These are phyloP conservation scores for Sphaerulina vaccinii DNA, from an alignment of 2,329 filamentous ascomycete species.

Conservation along the genomic window DNA sequence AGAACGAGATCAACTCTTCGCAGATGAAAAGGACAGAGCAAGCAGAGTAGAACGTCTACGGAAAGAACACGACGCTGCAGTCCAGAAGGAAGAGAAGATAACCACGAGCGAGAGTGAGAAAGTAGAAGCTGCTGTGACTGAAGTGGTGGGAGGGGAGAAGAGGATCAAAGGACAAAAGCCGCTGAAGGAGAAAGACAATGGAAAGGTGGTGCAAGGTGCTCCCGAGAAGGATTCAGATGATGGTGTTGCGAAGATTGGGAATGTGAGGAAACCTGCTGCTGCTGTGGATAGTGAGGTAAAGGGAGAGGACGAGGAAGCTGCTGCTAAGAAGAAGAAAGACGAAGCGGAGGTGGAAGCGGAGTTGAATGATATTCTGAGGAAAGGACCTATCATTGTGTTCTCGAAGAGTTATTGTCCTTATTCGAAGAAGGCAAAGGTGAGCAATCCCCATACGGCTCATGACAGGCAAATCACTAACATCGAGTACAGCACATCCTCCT, in stretches of 20 bases:
- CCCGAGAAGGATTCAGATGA: conserved; percentile 40
- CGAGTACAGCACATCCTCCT: conserved; percentile 65
- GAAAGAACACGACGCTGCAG: conserved; percentile 35
- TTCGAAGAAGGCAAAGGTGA: conserved; percentile 75
- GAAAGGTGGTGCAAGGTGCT: conserved; percentile 35
- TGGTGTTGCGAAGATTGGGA: conserved; percentile 48
- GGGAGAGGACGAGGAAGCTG: conserved; percentile 35
- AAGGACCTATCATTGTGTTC: conserved; percentile 87
- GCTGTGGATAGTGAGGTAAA: conserved; percentile 24
- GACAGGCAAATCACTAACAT: too few species aligned
- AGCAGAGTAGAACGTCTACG: conserved; percentile 33
- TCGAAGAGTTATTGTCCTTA: conserved; percentile 90
- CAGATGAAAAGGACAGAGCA: conserved; percentile 30
- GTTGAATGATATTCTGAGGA: conserved; percentile 77
- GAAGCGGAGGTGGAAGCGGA: conserved; percentile 67
- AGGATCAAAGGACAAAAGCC: conserved; percentile 56
- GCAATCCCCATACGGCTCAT: background rate
- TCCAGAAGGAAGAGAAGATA: conserved; percentile 18
- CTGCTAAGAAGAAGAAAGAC: conserved; percentile 52
- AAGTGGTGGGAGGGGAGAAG: conserved; percentile 52
- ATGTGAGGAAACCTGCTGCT: conserved; percentile 37
- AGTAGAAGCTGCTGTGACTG: conserved; percentile 44
- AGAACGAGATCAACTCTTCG: conserved; percentile 34
- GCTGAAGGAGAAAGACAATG: conserved; percentile 36
- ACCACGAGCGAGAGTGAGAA: conserved; percentile 33